These are phyloP conservation scores for Lycium ferocissimum DNA, from an alignment of 257 asterid genomes.

Conservation along the genomic window DNA sequence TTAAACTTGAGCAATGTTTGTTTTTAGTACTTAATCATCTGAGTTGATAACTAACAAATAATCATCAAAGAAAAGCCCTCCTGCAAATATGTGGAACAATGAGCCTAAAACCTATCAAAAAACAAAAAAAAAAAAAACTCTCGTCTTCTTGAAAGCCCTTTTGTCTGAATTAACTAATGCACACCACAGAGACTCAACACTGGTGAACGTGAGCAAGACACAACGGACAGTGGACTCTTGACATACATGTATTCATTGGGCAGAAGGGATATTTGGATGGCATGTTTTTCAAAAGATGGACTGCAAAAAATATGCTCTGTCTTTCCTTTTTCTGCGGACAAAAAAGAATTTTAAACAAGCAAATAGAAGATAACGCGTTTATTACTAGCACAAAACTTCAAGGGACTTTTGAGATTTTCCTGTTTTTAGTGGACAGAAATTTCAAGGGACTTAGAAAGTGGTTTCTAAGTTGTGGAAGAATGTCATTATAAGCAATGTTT, in stretches of 20 bases:
- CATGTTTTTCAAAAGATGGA: neutral
- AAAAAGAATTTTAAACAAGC: neutral
- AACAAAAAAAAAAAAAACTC: neutral
- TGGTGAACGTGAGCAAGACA: neutral
- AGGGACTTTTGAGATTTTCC: neutral
- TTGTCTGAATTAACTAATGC: neutral
- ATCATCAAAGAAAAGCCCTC: constrained; percentile 17
- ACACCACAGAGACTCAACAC: neutral
- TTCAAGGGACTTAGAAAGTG: neutral
- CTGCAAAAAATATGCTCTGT: neutral
- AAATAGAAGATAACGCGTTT: neutral
- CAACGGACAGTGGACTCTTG: neutral
- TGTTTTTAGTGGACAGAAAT: neutral
- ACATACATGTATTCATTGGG: neutral
- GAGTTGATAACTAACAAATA: neutral
- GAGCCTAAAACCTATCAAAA: neutral
- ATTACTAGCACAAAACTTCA: neutral
- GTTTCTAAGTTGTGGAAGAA: constrained; percentile 17
- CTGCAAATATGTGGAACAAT: neutral
- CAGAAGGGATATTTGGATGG: neutral
- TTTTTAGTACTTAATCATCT: neutral
- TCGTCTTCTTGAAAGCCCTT: neutral
- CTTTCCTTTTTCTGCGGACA: neutral
- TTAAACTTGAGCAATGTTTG: neutral
- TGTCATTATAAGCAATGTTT: neutral